Evolutionary conservation across 352 stramenopile genomes (phyloP).

Genomic region (Proteromonas lacertae): DNA sequence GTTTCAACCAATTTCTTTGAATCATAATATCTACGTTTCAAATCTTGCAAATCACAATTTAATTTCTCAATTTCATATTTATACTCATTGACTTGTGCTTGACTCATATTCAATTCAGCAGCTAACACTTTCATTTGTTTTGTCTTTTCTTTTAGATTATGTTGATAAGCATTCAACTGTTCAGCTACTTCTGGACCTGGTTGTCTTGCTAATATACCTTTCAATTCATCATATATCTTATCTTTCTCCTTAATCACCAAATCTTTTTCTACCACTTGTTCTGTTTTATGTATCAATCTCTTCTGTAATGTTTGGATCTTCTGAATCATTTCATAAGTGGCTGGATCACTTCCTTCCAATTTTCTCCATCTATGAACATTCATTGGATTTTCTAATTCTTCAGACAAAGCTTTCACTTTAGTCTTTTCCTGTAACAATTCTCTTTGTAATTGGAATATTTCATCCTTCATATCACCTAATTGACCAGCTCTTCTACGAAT

Average conservation of each 20-base stretch:
- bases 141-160: slow-evolving; percentile 69
- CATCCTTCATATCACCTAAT: slow-evolving; percentile 9
- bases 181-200: slow-evolving; percentile 66
- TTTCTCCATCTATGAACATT: slow-evolving; percentile 85
- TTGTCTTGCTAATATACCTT: slow-evolving; percentile 44
- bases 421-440: slow-evolving; percentile 67
- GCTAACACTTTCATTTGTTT: slow-evolving; percentile 80
- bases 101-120: slow-evolving; percentile 77
- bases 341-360: slow-evolving; percentile 71
- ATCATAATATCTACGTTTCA: slow-evolving; percentile 78
- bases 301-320: slow-evolving; percentile 79
- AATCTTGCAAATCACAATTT: slow-evolving; percentile 48
- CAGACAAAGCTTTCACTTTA: slow-evolving; percentile 69
- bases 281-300: slow-evolving; percentile 64
- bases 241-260: slow-evolving; percentile 73
- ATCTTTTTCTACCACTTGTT: slow-evolving; percentile 65
- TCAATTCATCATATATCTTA: slow-evolving; percentile 64
- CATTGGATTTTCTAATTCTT: slow-evolving; percentile 80
- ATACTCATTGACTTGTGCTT: slow-evolving; percentile 50
- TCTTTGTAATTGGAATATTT: slow-evolving; percentile 33
- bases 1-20: slow-evolving; percentile 14
- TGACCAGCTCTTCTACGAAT: slow-evolving; percentile 16
- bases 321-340: slow-evolving; percentile 68
- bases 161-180: slow-evolving; percentile 49
- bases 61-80: slow-evolving; percentile 72